Conservation (phyloP, 192 early-diverging fungal species). For the Backusella parvicylindrica region DNA sequence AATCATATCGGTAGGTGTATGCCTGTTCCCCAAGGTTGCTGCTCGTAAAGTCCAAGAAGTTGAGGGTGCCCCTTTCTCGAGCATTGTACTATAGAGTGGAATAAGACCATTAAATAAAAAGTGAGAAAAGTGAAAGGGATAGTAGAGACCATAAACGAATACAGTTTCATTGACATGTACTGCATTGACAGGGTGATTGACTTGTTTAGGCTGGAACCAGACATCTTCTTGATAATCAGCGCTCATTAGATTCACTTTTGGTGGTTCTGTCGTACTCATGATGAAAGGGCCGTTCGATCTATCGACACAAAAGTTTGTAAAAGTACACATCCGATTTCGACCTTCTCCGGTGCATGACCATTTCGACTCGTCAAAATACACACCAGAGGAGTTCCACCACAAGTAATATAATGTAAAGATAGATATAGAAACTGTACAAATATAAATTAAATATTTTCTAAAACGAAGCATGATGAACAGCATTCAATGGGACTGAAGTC, state of each 20-base stretch:
- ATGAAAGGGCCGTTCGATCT: conserved; percentile 20
- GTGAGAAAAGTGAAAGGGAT: conserved; percentile 43
- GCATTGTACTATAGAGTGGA: conserved; percentile 41
- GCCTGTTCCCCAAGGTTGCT: conserved; percentile 11
- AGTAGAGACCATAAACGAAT: conserved; percentile 42
- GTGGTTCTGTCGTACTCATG: not conserved
- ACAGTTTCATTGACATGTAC: conserved; percentile 36
- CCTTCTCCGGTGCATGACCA: conserved; percentile 19
- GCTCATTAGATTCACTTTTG: conserved; percentile 23
- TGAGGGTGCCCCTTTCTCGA: not conserved
- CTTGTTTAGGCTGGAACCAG: conserved; percentile 12
- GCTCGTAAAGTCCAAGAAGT: conserved; percentile 30
- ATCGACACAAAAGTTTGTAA: conserved; percentile 34
- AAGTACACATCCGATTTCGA: conserved; percentile 21
- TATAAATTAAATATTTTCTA: not conserved
- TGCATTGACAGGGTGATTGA: not conserved
- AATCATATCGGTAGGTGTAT: conserved; percentile 15
- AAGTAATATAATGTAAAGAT: not conserved
- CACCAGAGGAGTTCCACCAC: not conserved
- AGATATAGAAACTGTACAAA: not conserved
- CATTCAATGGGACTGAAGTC: too few species aligned
- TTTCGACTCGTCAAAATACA: not conserved
- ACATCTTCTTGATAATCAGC: conserved; percentile 4
- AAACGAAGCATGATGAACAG: not conserved
- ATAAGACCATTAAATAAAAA: conserved; percentile 47